These are phyloP conservation scores for Solanum appendiculatum DNA, from an alignment of 257 asterid species.

Conservation along the genomic window DNA sequence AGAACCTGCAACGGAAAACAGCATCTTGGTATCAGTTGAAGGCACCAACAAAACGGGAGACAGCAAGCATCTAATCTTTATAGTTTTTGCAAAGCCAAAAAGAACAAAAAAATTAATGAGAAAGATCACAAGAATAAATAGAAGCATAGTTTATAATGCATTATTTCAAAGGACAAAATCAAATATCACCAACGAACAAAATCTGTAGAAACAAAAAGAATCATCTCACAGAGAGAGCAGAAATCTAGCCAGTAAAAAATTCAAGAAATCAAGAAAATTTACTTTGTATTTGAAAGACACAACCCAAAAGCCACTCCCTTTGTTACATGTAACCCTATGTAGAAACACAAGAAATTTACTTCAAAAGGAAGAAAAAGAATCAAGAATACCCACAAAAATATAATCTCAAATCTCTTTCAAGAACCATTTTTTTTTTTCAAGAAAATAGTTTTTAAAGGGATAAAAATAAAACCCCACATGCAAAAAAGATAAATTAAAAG, in stretches of 20 bases:
- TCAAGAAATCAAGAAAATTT: background rate
- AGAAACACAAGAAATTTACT: conserved; percentile 20
- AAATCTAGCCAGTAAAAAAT: conserved; percentile 13
- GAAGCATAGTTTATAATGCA: conserved; percentile 3
- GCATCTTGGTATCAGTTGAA: conserved; percentile 61
- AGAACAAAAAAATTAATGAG: background rate
- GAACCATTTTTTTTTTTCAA: background rate
- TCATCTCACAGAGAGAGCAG: conserved; percentile 10
- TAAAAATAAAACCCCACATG: conserved; percentile 27
- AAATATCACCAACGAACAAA: conserved; percentile 29
- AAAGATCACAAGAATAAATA: conserved; percentile 15
- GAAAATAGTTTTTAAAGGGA: background rate
- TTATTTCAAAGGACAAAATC: conserved; percentile 2
- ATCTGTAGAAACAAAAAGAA: conserved; percentile 36
- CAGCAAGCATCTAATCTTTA: conserved; percentile 63
- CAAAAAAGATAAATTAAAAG: conserved; percentile 2
- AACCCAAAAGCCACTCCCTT: conserved; percentile 66
- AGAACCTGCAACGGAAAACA: conserved; percentile 63
- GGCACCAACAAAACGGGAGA: conserved; percentile 58
- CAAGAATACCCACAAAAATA: background rate
- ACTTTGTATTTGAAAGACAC: conserved; percentile 25
- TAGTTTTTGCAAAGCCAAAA: conserved; percentile 24
- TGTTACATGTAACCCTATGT: conserved; percentile 18
- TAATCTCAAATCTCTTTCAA: background rate
- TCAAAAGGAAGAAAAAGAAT: background rate